Evolutionary conservation across 2,329 filamentous ascomycete species (phyloP).

Genomic region (Botryotinia narcissicola): DNA sequence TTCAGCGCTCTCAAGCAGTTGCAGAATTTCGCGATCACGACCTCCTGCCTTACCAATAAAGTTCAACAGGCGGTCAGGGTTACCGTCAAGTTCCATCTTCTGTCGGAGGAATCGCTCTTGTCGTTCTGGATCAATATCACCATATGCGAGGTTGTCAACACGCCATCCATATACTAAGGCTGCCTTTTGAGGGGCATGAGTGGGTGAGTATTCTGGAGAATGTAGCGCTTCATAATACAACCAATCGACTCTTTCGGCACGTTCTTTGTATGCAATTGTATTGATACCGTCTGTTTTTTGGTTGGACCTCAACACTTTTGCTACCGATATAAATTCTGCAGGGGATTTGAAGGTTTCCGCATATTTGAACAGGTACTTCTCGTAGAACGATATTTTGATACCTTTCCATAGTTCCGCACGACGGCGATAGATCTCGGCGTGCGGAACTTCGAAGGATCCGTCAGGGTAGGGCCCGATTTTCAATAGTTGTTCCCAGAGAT

Average conservation of each 20-base stretch:
- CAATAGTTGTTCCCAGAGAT: constrained; percentile 1
- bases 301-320: constrained; percentile 10
- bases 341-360: neutral
- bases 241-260: constrained; percentile 9
- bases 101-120: constrained; percentile 13
- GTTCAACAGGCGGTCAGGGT: constrained; percentile 3
- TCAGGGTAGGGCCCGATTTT: neutral
- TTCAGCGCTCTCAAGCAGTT: constrained; percentile 9
- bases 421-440: constrained; percentile 11
- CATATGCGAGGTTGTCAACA: constrained; percentile 11
- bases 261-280: constrained; percentile 13
- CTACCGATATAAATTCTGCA: constrained; percentile 9
- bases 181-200: neutral
- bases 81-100: constrained; percentile 14
- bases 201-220: constrained; percentile 11
- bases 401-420: constrained; percentile 8
- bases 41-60: constrained; percentile 6
- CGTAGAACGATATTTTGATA: neutral
- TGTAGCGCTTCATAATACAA: constrained; percentile 10
- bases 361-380: constrained; percentile 12
- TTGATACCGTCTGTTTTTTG: constrained; percentile 14
- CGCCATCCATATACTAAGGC: constrained; percentile 13
- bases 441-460: constrained; percentile 6
- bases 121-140: constrained; percentile 10
- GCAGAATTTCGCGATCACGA: constrained; percentile 1